These are phyloP conservation scores for Ophiosphaerella herpotricha DNA, from an alignment of 2,329 filamentous ascomycete genomes.

Conservation along the genomic window DNA sequence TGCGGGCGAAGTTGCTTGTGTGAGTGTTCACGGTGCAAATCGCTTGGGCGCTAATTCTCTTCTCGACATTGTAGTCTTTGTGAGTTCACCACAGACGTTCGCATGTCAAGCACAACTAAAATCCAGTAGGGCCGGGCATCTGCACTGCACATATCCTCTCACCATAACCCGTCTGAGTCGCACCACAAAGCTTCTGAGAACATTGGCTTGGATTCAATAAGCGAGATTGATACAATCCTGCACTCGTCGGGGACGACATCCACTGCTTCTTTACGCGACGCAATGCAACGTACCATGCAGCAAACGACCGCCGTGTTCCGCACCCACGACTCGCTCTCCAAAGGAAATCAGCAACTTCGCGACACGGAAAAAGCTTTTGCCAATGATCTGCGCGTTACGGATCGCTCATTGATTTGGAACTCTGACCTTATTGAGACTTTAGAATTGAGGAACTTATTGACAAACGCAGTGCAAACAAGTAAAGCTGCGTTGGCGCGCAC, in stretches of 20 bases:
- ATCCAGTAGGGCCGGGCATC: constrained; percentile 48
- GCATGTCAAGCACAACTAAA: not conserved
- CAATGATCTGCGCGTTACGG: constrained; percentile 44
- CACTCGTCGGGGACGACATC: constrained; percentile 44
- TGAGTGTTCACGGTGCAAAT: constrained; percentile 56
- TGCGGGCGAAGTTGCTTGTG: constrained; percentile 55
- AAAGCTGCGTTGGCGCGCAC: constrained; percentile 49
- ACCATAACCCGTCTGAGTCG: constrained; percentile 44
- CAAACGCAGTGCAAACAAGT: constrained; percentile 55
- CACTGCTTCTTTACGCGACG: constrained; percentile 45
- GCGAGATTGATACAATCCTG: constrained; percentile 44
- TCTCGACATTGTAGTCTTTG: constrained; percentile 56
- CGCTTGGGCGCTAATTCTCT: constrained; percentile 55
- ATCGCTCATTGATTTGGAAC: constrained; percentile 57
- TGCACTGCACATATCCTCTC: constrained; percentile 49
- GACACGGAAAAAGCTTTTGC: constrained; percentile 45
- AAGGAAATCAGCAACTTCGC: constrained; percentile 41
- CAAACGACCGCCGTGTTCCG: constrained; percentile 54
- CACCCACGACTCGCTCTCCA: constrained; percentile 43
- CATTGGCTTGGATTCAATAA: constrained; percentile 44
- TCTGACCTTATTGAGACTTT: constrained; percentile 55
- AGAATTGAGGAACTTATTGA: constrained; percentile 53
- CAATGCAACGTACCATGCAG: constrained; percentile 56
- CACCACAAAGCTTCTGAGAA: constrained; percentile 41
- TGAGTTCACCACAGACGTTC: constrained; percentile 16